Evolutionary conservation across 805 yeast species (phyloP).

Genomic region (Ascoidea asiatica): DNA sequence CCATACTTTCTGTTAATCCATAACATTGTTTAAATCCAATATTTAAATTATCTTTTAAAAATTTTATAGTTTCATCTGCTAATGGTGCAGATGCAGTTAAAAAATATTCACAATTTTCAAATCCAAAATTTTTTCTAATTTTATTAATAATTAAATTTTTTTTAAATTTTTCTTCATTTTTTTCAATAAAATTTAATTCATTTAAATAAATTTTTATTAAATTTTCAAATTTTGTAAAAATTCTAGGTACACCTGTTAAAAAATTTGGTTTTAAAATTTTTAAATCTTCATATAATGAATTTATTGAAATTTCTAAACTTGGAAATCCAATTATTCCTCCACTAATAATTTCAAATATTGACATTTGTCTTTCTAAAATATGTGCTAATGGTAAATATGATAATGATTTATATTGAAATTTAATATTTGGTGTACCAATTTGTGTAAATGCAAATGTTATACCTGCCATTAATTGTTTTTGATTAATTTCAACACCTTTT

Average conservation of each 20-base stretch:
- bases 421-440: conserved; percentile 15
- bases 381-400: conserved; percentile 44
- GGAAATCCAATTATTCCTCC: conserved; percentile 37
- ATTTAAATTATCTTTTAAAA: conserved; percentile 36
- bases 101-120: conserved; percentile 20
- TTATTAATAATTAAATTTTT: conserved; percentile 19
- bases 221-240: conserved; percentile 34
- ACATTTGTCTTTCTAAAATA: conserved; percentile 37
- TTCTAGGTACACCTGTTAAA: conserved; percentile 41
- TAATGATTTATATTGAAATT: conserved; percentile 18
- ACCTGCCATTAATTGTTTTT: conserved; percentile 33
- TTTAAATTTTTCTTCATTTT: conserved; percentile 5
- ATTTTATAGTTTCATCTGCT: conserved; percentile 36
- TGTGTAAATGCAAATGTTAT: conserved; percentile 17
- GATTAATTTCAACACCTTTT: conserved; percentile 61
- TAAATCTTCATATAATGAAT: conserved; percentile 34
- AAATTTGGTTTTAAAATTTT: conserved; percentile 29
- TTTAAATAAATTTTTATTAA: conserved; percentile 1
- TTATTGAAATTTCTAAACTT: conserved; percentile 26
- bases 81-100: conserved; percentile 49
- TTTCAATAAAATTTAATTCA: neutral
- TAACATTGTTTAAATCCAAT: conserved; percentile 38
- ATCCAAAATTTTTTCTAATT: conserved; percentile 23
- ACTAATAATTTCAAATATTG: conserved; percentile 23
- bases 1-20: conserved; percentile 47